A percentile compares a stretch with the other conserved stretches of the same genome.
These are phyloP conservation scores for Tulasnella sp. DNA, from an alignment of 768 basidiomycete species.

Conservation along the genomic window DNA sequence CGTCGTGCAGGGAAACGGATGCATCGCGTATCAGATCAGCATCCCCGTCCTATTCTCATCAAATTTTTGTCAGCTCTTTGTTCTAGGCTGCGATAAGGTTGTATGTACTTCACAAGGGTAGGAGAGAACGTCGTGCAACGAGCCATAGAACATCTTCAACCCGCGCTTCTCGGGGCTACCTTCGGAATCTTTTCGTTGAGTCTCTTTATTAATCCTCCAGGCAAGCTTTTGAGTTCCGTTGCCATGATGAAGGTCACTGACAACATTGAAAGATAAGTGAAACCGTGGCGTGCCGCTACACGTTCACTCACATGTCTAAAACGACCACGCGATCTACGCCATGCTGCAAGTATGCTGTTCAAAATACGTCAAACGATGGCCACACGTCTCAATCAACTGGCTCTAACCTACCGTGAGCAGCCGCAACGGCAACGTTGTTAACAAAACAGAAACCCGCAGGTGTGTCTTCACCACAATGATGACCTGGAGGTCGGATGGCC, in stretches of 20 bases:
- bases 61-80: neutral
- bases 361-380: neutral
- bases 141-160: conserved; percentile 72
- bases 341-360: conserved; percentile 70
- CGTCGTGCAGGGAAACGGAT: conserved; percentile 63
- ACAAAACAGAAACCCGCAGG: conserved; percentile 94
- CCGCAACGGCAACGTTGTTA: conserved; percentile 84
- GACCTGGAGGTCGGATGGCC: conserved; percentile 80
- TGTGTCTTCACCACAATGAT: conserved; percentile 84
- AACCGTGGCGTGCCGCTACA: neutral
- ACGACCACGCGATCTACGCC: conserved; percentile 70
- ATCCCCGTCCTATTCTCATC: conserved; percentile 63
- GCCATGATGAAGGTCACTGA: conserved; percentile 71
- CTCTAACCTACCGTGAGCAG: conserved; percentile 61
- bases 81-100: neutral
- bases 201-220: conserved; percentile 88
- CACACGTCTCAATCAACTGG: no score
- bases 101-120: conserved; percentile 74
- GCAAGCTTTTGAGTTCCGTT: conserved; percentile 90
- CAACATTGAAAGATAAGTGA: neutral
- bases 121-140: conserved; percentile 86
- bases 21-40: conserved; percentile 71
- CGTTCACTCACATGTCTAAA: conserved; percentile 55
- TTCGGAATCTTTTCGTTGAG: conserved; percentile 58
- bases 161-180: conserved; percentile 33